Base-by-base conservation (phyloP, 108 stramenopile species). In the Cyclostephanos tholiformis region DNA sequence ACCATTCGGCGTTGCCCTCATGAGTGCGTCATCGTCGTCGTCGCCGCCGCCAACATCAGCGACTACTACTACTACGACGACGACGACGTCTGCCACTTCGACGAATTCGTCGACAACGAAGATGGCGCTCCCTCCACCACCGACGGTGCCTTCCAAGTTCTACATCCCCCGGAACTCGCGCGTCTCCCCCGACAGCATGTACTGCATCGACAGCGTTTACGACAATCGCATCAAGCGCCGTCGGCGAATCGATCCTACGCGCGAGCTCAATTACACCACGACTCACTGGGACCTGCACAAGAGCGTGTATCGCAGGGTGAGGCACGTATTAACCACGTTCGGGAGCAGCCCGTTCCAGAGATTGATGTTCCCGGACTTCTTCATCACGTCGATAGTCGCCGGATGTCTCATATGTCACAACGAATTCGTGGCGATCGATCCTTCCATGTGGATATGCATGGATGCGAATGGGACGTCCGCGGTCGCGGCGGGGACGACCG, bases 301-400 rank as follows among this genome's bases (percentile, higher is more conserved):
- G 65, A 69, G 64, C 30, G 80, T 80, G 0, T 84, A 77, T 27
- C 76, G 85, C n/a, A 46, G 75, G 41, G 23, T 86, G 19, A 75
- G 64, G n/a, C 79, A 86, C 43, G 19, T 84, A 27, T 32, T 59
- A 9, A 60, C 63, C 16, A 67, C 76, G 14, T 71, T 78, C 69
- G 61, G 71, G 6, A 38, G 55, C 17, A 74, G 72, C 60, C 83
- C 86, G 25, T 79, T 86, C 30, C 83, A 81, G 46, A 71, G 86
- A 25, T 62, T 86, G 58, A 5, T 84, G 49, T 84, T 86, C 26
- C 86, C 86, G 9, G 86, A 86, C 57, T 77, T 86, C 16, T 81
- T 79, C 58, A 43, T 70, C 14, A 76, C 74, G 8, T 63, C 80
- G 8, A 1, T 81, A 7, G 52, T 86, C 38, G 80, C 83, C 6